Evolutionary conservation across 2,329 filamentous ascomycete species (phyloP), one percentile per base, ranked within the genome.

Genomic region (Cryphonectria japonica): DNA sequence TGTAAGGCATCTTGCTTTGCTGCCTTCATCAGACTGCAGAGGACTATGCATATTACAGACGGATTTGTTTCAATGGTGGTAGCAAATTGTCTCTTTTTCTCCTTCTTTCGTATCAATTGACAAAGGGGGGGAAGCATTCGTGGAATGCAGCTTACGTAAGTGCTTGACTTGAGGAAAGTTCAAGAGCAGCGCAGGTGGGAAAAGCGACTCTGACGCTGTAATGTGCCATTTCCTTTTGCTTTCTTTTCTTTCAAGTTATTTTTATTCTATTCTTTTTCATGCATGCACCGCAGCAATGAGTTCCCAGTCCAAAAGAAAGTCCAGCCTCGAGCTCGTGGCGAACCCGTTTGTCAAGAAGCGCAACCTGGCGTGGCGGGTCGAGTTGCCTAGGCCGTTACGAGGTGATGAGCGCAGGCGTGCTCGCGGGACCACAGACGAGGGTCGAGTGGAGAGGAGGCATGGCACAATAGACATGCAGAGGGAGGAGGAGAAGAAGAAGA

Each of bases 341-440:
- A 85, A 85, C 66, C 83, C 84, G 0, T 83, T 84, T 71, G 81
- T 85, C 72, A 86, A 86, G 76, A 84, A 81, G 72, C 78, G 78
- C 32, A 85, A 86, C 71, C 78, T 85, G 7, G 74, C 80, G 74
- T 86, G 84, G 84, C 19, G 46, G 46, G 22, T 50, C 19, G 43
- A 50, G 46, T 5, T 9, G 46, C 46, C 46, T 50, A 6, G 22
- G 22, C 43, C 22, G 19, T 50, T 6, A 50, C 46, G 4, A 50
- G 46, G 11, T 50, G 46, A 5, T 19, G 46, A 50, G 46, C 46
- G 46, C 46, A n/a, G 46, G 22, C 46, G 46, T 50, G 22, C 22
- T 50, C 46, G 46, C 5, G 46, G n/a, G 46, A 22, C 22, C 46
- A 50, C 46, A 50, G 46, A n/a, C 22, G 22, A 50, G 46, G 22